Evolutionary conservation across 2,329 filamentous ascomycete genomes (phyloP).

Genomic region (Microsporum canis): DNA sequence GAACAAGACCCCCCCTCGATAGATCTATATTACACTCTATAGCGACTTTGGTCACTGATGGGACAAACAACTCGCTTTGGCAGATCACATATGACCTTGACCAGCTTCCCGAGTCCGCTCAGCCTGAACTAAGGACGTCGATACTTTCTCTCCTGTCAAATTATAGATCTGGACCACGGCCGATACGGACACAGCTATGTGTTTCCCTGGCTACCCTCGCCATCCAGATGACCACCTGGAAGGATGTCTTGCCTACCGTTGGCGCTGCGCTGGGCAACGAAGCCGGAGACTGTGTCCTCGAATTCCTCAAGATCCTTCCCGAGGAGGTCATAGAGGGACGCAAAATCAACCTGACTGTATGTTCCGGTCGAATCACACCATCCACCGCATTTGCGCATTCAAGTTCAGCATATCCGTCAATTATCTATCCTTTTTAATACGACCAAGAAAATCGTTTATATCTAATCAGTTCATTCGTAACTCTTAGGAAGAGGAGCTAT

Average conservation of each 20-base stretch:
- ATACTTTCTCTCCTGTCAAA: slow-evolving; percentile 69
- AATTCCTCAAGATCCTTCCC: slow-evolving; percentile 91
- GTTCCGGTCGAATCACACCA: slow-evolving; percentile 48
- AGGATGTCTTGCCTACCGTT: slow-evolving; percentile 76
- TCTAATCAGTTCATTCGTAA: slow-evolving; percentile 40
- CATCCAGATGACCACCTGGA: slow-evolving; percentile 93
- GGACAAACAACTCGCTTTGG: slow-evolving; percentile 9
- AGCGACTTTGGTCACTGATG: neutral
- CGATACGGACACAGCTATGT: slow-evolving; percentile 79
- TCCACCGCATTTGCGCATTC: slow-evolving; percentile 29
- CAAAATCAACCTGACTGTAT: slow-evolving; percentile 98
- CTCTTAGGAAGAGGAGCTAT: slow-evolving; percentile 85
- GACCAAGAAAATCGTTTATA: slow-evolving; percentile 17
- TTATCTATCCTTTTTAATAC: slow-evolving; percentile 7
- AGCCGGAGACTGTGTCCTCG: slow-evolving; percentile 74
- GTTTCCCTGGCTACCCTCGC: slow-evolving; percentile 90
- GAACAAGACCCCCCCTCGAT: neutral
- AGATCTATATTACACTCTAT: neutral
- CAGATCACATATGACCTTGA: slow-evolving; percentile 95
- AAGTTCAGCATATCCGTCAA: slow-evolving; percentile 8
- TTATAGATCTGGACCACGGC: slow-evolving; percentile 70
- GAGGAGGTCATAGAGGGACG: slow-evolving; percentile 98
- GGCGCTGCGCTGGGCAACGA: slow-evolving; percentile 61
- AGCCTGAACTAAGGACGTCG: slow-evolving; percentile 69
- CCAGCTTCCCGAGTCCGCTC: slow-evolving; percentile 66